phyloP scores from a whole-genome alignment of 2,329 filamentous ascomycete genomes.

The Massarina eburnea region DNA sequence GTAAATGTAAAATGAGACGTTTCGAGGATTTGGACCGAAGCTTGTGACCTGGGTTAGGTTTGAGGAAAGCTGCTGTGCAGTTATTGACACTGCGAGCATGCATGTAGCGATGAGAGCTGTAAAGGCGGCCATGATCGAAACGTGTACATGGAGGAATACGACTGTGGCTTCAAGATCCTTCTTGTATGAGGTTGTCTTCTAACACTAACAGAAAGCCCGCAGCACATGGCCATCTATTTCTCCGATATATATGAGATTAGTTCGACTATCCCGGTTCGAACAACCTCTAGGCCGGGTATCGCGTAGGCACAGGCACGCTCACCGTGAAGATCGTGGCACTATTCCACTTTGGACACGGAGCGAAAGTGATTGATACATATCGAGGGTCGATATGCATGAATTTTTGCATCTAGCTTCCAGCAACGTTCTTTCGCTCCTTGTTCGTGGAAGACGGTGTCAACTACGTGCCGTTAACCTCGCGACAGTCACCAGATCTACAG shows the following conservation, averaged over 20 bases:
- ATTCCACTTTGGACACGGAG: not conserved
- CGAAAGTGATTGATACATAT: not conserved
- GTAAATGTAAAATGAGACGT: slow-evolving; percentile 38
- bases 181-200: not conserved
- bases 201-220: not conserved
- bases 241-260: not conserved
- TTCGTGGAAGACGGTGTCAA: too few species aligned
- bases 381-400: not conserved
- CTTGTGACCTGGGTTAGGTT: slow-evolving; percentile 27
- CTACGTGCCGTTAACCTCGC: too few species aligned
- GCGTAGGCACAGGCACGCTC: not conserved
- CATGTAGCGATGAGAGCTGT: slow-evolving; percentile 13
- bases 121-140: slow-evolving; percentile 1
- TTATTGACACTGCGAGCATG: not conserved
- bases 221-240: not conserved
- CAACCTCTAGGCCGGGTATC: too few species aligned
- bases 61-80: slow-evolving; percentile 25
- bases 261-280: not conserved
- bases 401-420: too few species aligned
- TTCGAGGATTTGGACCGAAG: slow-evolving; percentile 37
- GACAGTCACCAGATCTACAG: too few species aligned
- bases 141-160: too few species aligned
- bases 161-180: not conserved
- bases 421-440: too few species aligned
- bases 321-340: not conserved